Base-by-base conservation (phyloP, 805 yeast species). In the Saturnispora bothae region DNA sequence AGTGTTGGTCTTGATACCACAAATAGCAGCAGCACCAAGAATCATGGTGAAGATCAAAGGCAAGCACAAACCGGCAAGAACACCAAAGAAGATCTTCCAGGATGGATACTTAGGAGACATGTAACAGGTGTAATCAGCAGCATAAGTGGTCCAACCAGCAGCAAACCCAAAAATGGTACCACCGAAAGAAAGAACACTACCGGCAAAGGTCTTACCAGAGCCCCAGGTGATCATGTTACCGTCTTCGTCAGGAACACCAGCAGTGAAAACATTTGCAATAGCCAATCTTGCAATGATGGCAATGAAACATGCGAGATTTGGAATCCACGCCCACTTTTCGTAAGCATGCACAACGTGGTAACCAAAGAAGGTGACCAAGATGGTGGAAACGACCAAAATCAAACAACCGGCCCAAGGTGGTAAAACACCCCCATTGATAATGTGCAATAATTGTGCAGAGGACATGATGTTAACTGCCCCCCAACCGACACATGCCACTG, bases 381-480 rank as follows among this genome's bases (percentile, higher is more conserved):
- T 71, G 37, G 95, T 83, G 45, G 71, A 65, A 31, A 76, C 39
- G 26, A 82, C 71, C 50, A 88, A 64, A 42, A 88, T 71, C 37
- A 88, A 51, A 60, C 94, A 79, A 26, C 92, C 96, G 28, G 85
- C 96, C 92, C 94, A 83, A 28, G 89, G 82, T 29, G 96, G 96
- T 48, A 80, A 64, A 36, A 64, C 60, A 28, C 64, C 64, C 44
- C 59, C 64, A 65, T 84, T 84, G 43, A 88, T 79, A 54, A 81
- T 74, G 61, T 79, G 76, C 43, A 86, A 65, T 46, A 86, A 64
- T 59, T 84, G 92, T 18, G 95, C 95, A 26, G 92, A 76, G 22
- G 86, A 81, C 73, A 86, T 82, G 44, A 83, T 83, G 61, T 88
- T 88, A 34, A 85, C 89, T 8, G 95, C 84, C 60, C 92, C 83